These are phyloP conservation scores for Malania oleifera DNA, from an alignment of 164 flowering plant genomes.

Conservation along the genomic window DNA sequence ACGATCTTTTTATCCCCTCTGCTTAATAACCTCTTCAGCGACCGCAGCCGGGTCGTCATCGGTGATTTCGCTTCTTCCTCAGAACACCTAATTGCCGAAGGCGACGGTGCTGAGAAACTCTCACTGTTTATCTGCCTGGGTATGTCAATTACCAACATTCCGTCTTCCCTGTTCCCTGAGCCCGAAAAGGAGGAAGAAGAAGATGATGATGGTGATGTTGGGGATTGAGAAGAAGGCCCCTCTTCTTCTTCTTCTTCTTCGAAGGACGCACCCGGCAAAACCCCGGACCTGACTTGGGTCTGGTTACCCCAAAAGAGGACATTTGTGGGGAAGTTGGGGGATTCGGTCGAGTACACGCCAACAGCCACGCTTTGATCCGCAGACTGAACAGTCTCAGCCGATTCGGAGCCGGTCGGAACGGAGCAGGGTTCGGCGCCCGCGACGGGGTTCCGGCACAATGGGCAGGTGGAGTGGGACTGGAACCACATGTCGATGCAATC, in stretches of 20 bases:
- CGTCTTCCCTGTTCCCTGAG: constrained; percentile 11
- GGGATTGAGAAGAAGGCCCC: constrained; percentile 8
- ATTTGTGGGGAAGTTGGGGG: constrained; percentile 54
- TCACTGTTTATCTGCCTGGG: constrained; percentile 32
- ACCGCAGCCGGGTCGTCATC: constrained; percentile 38
- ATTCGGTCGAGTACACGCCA: constrained; percentile 13
- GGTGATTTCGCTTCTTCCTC: constrained; percentile 50
- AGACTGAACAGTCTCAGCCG: constrained; percentile 5
- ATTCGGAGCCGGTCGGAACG: not conserved
- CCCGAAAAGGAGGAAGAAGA: constrained; percentile 11
- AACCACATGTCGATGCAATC: constrained; percentile 93
- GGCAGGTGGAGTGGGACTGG: constrained; percentile 82
- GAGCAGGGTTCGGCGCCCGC: constrained; percentile 12
- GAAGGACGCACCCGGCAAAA: constrained; percentile 6
- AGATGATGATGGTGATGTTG: constrained; percentile 10
- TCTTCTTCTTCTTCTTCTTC: constrained; percentile 37
- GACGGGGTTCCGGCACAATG: constrained; percentile 54
- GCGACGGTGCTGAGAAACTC: constrained; percentile 17
- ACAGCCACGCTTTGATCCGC: not conserved
- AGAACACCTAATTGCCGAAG: constrained; percentile 16
- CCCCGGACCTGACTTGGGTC: constrained; percentile 37
- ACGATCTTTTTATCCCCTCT: constrained; percentile 39
- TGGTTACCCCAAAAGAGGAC: constrained; percentile 74
- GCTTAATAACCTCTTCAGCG: constrained; percentile 66
- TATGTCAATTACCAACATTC: constrained; percentile 47